These are phyloP conservation scores for Brettanomyces custersianus DNA, from an alignment of 805 yeast species.

Conservation along the genomic window DNA sequence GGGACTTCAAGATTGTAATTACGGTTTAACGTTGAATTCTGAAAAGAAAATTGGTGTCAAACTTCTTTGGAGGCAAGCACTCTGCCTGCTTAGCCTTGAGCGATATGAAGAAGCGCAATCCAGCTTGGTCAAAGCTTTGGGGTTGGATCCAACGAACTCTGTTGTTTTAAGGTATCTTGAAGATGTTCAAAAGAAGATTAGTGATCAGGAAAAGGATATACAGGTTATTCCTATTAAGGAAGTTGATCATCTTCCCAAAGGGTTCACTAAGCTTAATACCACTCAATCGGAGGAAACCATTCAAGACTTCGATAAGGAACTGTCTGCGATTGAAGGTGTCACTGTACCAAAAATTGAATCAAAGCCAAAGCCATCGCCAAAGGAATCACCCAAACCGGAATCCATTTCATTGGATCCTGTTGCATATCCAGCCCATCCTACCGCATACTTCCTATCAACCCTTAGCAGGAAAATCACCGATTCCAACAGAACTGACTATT, in stretches of 20 bases:
- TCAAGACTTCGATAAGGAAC: not conserved
- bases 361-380: not conserved
- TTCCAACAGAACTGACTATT: constrained; percentile 16
- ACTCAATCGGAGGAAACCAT: not conserved
- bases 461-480: constrained; percentile 17
- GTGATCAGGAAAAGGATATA: not conserved
- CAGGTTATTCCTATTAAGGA: constrained; percentile 6
- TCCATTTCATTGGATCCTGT: constrained; percentile 11
- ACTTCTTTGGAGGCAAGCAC: constrained; percentile 42
- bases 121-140: constrained; percentile 29
- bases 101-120: constrained; percentile 21
- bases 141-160: constrained; percentile 32
- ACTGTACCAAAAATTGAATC: constrained; percentile 1
- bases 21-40: constrained; percentile 30
- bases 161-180: constrained; percentile 30
- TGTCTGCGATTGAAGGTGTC: not conserved
- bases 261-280: constrained; percentile 5
- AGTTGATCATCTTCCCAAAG: constrained; percentile 15
- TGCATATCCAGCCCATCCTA: constrained; percentile 34
- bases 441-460: constrained; percentile 36
- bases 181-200: constrained; percentile 6
- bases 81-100: constrained; percentile 27
- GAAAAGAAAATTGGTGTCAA: constrained; percentile 33
- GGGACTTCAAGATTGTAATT: constrained; percentile 41
- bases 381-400: constrained; percentile 2